These are phyloP conservation scores for Phycomyces nitens DNA, from an alignment of 192 early-diverging fungal genomes.

Conservation along the genomic window DNA sequence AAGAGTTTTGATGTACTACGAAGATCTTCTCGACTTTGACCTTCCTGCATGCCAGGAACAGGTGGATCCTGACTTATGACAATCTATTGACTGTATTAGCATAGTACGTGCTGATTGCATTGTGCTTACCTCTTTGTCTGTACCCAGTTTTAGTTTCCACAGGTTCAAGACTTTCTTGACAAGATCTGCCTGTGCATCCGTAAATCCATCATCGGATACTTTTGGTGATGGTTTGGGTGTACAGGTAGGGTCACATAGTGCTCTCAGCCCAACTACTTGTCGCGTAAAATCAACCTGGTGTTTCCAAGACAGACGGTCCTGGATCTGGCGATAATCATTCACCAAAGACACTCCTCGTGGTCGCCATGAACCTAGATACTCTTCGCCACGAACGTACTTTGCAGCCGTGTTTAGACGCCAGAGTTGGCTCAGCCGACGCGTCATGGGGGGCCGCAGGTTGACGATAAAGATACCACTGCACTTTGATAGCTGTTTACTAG, in stretches of 20 bases:
- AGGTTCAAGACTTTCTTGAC: constrained; percentile 17
- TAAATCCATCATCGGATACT: background rate
- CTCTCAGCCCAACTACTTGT: constrained; percentile 36
- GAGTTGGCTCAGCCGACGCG: constrained; percentile 47
- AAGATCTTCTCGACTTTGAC: constrained; percentile 1
- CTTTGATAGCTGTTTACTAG: constrained; percentile 40
- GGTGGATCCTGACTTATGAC: constrained; percentile 47
- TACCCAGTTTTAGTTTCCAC: constrained; percentile 35
- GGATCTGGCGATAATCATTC: constrained; percentile 46
- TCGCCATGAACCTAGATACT: constrained; percentile 60
- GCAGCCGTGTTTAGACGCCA: constrained; percentile 70
- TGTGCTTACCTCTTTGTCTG: constrained; percentile 40
- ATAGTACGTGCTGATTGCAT: background rate
- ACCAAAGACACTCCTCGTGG: constrained; percentile 68
- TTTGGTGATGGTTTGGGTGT: background rate
- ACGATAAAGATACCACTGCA: constrained; percentile 62
- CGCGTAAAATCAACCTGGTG: constrained; percentile 41
- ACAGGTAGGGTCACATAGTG: background rate
- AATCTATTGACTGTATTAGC: constrained; percentile 25
- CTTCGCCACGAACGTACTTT: constrained; percentile 73
- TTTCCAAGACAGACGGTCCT: constrained; percentile 23
- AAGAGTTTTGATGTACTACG: constrained; percentile 30
- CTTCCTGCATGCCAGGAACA: constrained; percentile 18
- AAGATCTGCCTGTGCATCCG: constrained; percentile 12
- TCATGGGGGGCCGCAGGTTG: constrained; percentile 53